phyloP scores from a whole-genome alignment of 164 flowering plant genomes.

The Litsea cubeba region DNA sequence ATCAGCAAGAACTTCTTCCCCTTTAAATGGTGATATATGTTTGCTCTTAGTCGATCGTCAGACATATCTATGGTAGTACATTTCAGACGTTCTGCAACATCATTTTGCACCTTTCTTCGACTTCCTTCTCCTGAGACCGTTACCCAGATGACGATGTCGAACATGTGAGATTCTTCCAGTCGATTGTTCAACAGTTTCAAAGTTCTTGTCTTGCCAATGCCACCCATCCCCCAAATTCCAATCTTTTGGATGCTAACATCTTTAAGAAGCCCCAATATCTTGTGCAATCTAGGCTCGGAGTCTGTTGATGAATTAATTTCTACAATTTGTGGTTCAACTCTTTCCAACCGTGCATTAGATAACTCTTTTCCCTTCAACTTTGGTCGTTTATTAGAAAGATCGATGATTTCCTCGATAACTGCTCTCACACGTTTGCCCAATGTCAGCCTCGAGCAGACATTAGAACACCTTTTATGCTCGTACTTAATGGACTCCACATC shows the following conservation, averaged over 20 bases:
- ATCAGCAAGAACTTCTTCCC: conserved; percentile 8
- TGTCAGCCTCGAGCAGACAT: not conserved
- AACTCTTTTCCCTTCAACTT: not conserved
- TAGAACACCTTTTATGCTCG: not conserved
- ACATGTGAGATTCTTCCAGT: not conserved
- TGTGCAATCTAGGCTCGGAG: not conserved
- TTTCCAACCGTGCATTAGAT: not conserved
- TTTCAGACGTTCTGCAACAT: not conserved
- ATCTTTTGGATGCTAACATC: conserved; percentile 1
- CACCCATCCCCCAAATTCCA: conserved; percentile 17
- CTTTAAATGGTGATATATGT: not conserved
- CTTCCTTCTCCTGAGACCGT: not conserved
- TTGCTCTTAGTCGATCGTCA: not conserved
- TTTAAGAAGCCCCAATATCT: not conserved
- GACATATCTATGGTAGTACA: not conserved
- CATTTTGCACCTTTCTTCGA: not conserved
- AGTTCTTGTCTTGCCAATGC: conserved; percentile 15
- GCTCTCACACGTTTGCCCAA: not conserved
- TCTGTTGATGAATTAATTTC: not conserved
- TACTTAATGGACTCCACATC: not conserved
- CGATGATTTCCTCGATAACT: not conserved
- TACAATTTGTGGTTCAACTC: not conserved
- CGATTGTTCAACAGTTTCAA: conserved; percentile 8
- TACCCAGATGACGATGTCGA: conserved; percentile 3
- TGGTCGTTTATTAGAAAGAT: not conserved